Conservation (phyloP, 805 yeast genomes). For the Candida insectalens region DNA sequence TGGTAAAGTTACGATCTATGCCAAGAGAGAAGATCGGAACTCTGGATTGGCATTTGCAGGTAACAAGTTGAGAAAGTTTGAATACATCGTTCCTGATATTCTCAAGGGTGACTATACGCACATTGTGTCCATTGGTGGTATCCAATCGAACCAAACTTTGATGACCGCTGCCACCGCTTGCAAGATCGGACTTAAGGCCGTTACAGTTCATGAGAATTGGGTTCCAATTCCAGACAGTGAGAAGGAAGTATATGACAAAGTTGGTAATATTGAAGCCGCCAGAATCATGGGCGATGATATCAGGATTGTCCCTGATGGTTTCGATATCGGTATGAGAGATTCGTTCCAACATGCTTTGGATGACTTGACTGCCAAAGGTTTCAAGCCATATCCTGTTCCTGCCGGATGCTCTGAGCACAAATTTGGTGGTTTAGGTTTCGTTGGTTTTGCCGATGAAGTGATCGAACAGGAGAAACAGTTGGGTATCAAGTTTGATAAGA, state of each 20-base stretch:
- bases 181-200: slow-evolving; percentile 25
- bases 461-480: slow-evolving; percentile 24
- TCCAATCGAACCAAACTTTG: slow-evolving; percentile 26
- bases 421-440: slow-evolving; percentile 27
- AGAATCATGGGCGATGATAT: slow-evolving; percentile 29
- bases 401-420: slow-evolving; percentile 29
- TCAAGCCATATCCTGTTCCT: slow-evolving; percentile 28
- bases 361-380: slow-evolving; percentile 19
- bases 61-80: slow-evolving; percentile 24
- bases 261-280: slow-evolving; percentile 27
- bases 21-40: slow-evolving; percentile 27
- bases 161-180: slow-evolving; percentile 29
- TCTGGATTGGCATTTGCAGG: slow-evolving; percentile 28
- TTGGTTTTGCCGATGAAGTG: slow-evolving; percentile 26
- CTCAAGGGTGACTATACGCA: slow-evolving; percentile 25
- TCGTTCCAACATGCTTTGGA: slow-evolving; percentile 24
- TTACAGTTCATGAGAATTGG: slow-evolving; percentile 28
- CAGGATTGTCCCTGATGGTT: slow-evolving; percentile 24
- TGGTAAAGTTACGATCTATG: slow-evolving; percentile 23
- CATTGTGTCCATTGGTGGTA: slow-evolving; percentile 26
- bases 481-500: slow-evolving; percentile 25
- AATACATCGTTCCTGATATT: slow-evolving; percentile 25
- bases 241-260: slow-evolving; percentile 21
- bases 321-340: slow-evolving; percentile 27
- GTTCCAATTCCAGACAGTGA: slow-evolving; percentile 26